Base-by-base conservation (phyloP, 768 basidiomycete genomes). In the Termitomyces eurrhizus region DNA sequence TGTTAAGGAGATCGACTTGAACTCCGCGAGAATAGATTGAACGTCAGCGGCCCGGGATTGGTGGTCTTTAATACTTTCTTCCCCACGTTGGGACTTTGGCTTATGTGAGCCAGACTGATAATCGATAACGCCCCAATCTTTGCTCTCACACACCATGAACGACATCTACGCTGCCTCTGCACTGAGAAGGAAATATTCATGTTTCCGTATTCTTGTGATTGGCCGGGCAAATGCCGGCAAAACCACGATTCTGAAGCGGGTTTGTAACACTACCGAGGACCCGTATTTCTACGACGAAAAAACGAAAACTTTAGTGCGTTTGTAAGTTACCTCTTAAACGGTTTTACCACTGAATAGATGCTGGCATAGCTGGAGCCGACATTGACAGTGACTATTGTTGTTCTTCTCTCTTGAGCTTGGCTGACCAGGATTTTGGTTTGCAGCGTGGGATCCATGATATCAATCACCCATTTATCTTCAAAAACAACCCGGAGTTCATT, bases 161-260 rank as follows among this genome's bases (percentile, higher is more conserved):
- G 45, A 46, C 24, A 26, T 46, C 24, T 26, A 5, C 39, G 35
- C 16, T 35, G 45, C 48, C 39, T 21, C 18, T 36, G 18, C 50
- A 16, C 7, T 58, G 12, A 21, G 57, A 8, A 18, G 12, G 21
- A 29, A 54, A 42, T 48, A 45, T 35, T 42, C 42, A 13, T 53
- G 33, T 29, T 60, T 60, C 12, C 53, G 59, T 32, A 52, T 60
- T 26, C 59, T 60, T 32, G 53, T 60, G 6, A 60, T 60, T 13
- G 59, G 59, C 7, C 14, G 59, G 13, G 46, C 59, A 2, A 60
- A 60, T 39, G 42, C 59, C 18, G 59, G 59, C 1, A 60, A 59
- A 24, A 42, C 41, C 32, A 56, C 45, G n/a, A 33, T 56, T 21
- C n/a, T 56, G 41, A 45, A 51, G 7, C 32, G 50, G 8, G 32